phyloP scores from a whole-genome alignment of 2,329 filamentous ascomycete genomes.

The Arthrobotrys pseudoclavata region DNA sequence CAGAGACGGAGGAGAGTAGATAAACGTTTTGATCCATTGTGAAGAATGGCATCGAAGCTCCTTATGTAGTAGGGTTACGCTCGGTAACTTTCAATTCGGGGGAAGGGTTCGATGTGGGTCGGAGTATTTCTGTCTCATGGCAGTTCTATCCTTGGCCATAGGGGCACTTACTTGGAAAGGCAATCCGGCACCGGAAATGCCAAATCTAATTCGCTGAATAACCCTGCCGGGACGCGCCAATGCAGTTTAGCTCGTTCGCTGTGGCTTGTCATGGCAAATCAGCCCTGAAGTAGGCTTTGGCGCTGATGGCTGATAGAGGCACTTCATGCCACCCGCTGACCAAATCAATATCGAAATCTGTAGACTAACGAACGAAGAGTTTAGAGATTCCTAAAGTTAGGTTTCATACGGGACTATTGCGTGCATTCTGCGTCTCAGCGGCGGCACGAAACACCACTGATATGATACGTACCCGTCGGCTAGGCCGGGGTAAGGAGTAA shows the following conservation, averaged over 20 bases:
- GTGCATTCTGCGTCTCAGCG: slow-evolving; percentile 20
- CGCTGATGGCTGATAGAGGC: slow-evolving; percentile 8
- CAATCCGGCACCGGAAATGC: slow-evolving; percentile 12
- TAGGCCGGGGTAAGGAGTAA: slow-evolving; percentile 20
- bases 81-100: slow-evolving; percentile 25
- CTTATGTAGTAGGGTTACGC: slow-evolving; percentile 41
- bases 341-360: neutral
- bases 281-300: neutral
- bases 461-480: slow-evolving; percentile 36
- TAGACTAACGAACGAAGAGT: neutral
- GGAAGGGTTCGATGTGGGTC: slow-evolving; percentile 19
- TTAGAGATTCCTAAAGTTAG: neutral
- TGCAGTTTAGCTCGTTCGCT: slow-evolving; percentile 2
- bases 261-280: slow-evolving; percentile 35
- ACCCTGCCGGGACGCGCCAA: slow-evolving; percentile 16
- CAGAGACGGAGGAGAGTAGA: neutral
- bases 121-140: slow-evolving; percentile 37
- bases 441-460: slow-evolving; percentile 39
- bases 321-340: neutral
- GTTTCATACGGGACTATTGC: neutral
- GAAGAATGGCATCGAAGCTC: slow-evolving; percentile 8
- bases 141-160: slow-evolving; percentile 27
- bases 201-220: slow-evolving; percentile 18
- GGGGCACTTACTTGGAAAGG: slow-evolving; percentile 46
- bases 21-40: neutral